Conservation (phyloP, 108 stramenopile species). For the Cyclostephanos tholiformis region DNA sequence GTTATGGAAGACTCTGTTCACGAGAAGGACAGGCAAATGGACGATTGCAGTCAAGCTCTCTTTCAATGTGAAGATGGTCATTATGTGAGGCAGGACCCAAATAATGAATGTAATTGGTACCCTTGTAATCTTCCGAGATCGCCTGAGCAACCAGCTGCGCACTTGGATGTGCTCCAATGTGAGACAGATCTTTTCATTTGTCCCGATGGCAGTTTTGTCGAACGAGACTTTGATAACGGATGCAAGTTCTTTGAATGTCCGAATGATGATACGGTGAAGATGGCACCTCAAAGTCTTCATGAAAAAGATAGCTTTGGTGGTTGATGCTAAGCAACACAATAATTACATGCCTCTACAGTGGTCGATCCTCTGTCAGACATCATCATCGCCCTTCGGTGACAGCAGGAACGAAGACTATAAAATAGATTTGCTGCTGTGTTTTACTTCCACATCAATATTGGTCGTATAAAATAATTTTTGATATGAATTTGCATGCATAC, state of each 20-base stretch:
- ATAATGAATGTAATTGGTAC: not conserved
- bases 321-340: too few relatives aligned
- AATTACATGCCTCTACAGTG: too few relatives aligned
- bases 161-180: not conserved
- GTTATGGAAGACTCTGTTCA: not conserved
- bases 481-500: too few relatives aligned
- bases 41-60: not conserved
- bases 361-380: too few relatives aligned
- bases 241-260: not conserved
- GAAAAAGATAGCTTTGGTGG: too few relatives aligned
- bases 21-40: not conserved
- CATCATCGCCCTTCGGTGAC: too few relatives aligned
- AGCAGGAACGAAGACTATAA: too few relatives aligned
- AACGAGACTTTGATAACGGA: not conserved
- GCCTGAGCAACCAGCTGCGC: not conserved
- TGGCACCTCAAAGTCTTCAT: too few relatives aligned
- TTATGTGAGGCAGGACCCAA: slow-evolving; percentile 7
- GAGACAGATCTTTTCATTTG: not conserved
- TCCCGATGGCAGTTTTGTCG: not conserved
- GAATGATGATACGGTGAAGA: not conserved
- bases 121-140: not conserved
- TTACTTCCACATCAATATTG: too few relatives aligned
- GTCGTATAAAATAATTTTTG: too few relatives aligned
- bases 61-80: slow-evolving; percentile 1
- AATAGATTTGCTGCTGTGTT: too few relatives aligned